phyloP scores from a whole-genome alignment of 202 grass and related monocot genomes.

The Brachypodium distachyon region DNA sequence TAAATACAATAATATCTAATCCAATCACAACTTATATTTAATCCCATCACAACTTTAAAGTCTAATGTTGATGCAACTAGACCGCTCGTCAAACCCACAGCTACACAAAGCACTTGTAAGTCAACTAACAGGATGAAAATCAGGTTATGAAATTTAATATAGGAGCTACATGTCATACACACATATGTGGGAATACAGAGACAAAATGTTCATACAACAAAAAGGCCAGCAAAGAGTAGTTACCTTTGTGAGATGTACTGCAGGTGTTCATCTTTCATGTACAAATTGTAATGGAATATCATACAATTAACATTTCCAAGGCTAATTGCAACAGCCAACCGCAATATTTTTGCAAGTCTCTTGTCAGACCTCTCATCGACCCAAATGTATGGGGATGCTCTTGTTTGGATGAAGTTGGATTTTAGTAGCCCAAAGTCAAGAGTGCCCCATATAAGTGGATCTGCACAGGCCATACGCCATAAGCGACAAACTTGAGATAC shows the following conservation, averaged over 20 bases:
- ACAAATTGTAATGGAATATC: constrained; percentile 97
- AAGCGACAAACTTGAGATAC: constrained; percentile 75
- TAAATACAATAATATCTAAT: background rate
- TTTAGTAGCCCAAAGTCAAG: constrained; percentile 75
- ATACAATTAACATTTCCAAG: constrained; percentile 61
- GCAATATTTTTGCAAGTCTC: constrained; percentile 63
- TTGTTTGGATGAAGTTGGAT: constrained; percentile 93
- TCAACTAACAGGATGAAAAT: background rate
- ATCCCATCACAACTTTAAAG: background rate
- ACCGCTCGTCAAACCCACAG: background rate
- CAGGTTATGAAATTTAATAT: background rate
- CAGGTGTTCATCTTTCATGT: constrained; percentile 95
- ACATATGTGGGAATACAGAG: background rate
- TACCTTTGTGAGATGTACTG: constrained; percentile 88
- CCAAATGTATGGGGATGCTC: constrained; percentile 79
- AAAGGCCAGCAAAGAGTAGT: constrained; percentile 7
- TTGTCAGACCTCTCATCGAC: constrained; percentile 85
- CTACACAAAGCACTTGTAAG: background rate
- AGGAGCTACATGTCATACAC: background rate
- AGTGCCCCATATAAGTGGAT: constrained; percentile 90
- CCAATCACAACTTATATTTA: background rate
- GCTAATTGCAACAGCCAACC: constrained; percentile 70
- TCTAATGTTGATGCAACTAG: background rate
- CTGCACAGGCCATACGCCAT: constrained; percentile 79
- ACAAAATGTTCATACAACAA: background rate